Base-by-base conservation (phyloP, 345 rosid species). In the Aquilaria malaccensis region DNA sequence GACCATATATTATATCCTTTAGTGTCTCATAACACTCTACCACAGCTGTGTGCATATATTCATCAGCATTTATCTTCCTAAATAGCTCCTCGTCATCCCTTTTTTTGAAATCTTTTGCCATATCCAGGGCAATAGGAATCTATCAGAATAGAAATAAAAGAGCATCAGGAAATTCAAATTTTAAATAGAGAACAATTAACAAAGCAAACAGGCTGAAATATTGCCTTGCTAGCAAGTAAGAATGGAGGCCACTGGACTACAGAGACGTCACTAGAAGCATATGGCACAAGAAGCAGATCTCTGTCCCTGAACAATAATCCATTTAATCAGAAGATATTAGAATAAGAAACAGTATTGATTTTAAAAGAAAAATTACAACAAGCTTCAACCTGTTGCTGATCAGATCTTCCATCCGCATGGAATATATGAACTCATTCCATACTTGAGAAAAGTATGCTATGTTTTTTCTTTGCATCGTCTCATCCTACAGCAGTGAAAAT, bases 101-200 rank as follows among this genome's bases (percentile, higher is more conserved):
- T 53, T 83, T 91, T 69, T 73, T 88, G 73, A 86, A 90, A 80
- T 94, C 97, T 80, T 88, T 94, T 61, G 97, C 97, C 96, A 91
- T 94, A 83, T 91, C 99, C 70, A 94, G 69, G 67, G 99, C 99
- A 70, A 94, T 91, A 52, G 95, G 99, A 77, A 94, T 91, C 99
- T 94, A 59, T 63, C 66, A 63, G 55, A 50, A 57, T 48, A 67
- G 41, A 81, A 66, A 67, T 32, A 62, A 66, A 53, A 58, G 30
- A 61, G 57, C 11, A 57, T 53, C 33, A 50, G 62, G 57, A 58
- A 71, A 37, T 32, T 59, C 58, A 62, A 60, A 65, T 47, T 59
- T 11, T 51, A 50, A 68, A 59, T 57, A 45, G 56, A 37, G 31
- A 12, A 51, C 41, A 69, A 61, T 53, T 51, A 56, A 65, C n/a